Percentiles rank a stretch among this genome's conserved stretches.
Conservation (phyloP, 2,329 filamentous ascomycete species). For the Colletotrichum nymphaeae region DNA sequence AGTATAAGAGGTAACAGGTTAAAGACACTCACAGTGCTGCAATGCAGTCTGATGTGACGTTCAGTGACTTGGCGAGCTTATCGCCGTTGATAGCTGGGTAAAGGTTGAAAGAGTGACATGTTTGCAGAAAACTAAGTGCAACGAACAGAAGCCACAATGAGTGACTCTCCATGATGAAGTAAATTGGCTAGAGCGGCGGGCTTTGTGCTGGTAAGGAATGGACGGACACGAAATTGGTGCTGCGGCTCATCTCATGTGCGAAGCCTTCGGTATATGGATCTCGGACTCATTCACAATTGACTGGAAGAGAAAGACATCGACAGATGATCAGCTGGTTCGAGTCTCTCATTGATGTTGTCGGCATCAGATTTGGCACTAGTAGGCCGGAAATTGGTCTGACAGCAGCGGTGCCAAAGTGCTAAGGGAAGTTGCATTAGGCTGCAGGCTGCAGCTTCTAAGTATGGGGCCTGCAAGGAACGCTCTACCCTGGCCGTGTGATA, state of each 20-base stretch:
- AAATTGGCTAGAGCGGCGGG: background rate
- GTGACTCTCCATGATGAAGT: background rate
- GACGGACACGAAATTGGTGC: background rate
- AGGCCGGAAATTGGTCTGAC: background rate
- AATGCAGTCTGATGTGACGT: background rate
- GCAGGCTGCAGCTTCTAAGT: background rate
- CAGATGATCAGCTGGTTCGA: background rate
- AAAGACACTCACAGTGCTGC: background rate
- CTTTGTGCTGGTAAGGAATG: background rate
- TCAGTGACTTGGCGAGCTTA: background rate
- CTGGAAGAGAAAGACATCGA: background rate
- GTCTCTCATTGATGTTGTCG: background rate
- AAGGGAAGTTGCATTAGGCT: background rate
- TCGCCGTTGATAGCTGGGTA: background rate
- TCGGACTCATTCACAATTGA: background rate
- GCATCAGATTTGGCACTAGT: background rate
- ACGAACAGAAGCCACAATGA: background rate
- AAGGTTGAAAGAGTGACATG: background rate
- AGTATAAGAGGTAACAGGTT: accelerated
- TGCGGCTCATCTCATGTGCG: background rate
- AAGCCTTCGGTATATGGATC: background rate
- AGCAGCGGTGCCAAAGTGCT: background rate
- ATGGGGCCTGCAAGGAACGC: background rate
- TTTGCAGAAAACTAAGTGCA: background rate
- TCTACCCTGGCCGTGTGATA: background rate